These are phyloP conservation scores for Paxillus rubicundulus DNA, from an alignment of 768 basidiomycete genomes.

Conservation along the genomic window DNA sequence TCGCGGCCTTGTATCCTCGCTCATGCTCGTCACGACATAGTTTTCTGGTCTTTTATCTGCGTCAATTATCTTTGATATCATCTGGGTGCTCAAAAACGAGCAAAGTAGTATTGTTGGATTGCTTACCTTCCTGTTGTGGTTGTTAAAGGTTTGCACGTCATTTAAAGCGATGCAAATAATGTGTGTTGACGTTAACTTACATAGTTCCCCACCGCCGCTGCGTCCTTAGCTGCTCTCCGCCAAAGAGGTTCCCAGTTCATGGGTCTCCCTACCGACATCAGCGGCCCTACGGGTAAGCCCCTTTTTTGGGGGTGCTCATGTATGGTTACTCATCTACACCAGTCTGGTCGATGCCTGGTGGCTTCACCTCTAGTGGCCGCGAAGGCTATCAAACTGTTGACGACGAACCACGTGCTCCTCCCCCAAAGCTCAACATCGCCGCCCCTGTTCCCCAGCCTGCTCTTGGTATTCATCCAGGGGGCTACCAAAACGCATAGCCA, in stretches of 20 bases:
- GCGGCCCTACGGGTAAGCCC: conserved; percentile 56
- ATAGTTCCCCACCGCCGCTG: conserved; percentile 60
- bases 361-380: conserved; percentile 51
- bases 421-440: conserved; percentile 11
- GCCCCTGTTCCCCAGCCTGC: conserved; percentile 15
- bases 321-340: not conserved
- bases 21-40: conserved; percentile 33
- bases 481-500: conserved; percentile 26
- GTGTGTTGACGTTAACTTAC: not conserved
- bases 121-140: conserved; percentile 50
- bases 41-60: conserved; percentile 61
- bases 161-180: not conserved
- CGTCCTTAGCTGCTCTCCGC: conserved; percentile 50
- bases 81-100: conserved; percentile 61
- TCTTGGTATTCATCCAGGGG: conserved; percentile 17
- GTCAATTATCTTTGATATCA: conserved; percentile 65
- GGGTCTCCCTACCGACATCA: conserved; percentile 48
- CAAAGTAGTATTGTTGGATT: conserved; percentile 57
- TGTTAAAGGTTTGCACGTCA: conserved; percentile 50
- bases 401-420: conserved; percentile 34
- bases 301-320: no score
- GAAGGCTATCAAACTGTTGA: conserved; percentile 66
- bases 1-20: not conserved
- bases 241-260: conserved; percentile 57
- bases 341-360: conserved; percentile 83